These are phyloP conservation scores for Starmerella sirachaensis DNA, from an alignment of 805 yeast genomes.

Conservation along the genomic window DNA sequence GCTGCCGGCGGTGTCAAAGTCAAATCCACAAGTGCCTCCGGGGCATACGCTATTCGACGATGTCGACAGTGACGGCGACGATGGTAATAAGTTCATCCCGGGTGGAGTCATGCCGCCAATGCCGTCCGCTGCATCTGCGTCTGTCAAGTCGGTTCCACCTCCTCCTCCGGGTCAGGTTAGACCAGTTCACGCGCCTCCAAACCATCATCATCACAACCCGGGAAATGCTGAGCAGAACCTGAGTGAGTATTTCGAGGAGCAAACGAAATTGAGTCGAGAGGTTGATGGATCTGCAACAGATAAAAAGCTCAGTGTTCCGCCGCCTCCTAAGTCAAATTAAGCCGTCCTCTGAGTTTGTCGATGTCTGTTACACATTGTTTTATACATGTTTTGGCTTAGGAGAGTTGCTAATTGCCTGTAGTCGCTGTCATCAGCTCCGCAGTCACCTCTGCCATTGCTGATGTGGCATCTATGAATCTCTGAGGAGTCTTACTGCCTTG, in stretches of 20 bases:
- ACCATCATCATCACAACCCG: not conserved
- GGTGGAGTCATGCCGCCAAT: not conserved
- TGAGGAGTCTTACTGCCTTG: too few species aligned
- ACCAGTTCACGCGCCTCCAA: not conserved
- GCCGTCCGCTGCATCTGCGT: not conserved
- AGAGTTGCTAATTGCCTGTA: too few species aligned
- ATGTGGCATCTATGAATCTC: too few species aligned
- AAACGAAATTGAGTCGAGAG: conserved; percentile 20
- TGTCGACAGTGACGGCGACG: not conserved
- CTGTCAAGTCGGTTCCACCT: not conserved
- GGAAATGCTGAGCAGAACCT: conserved; percentile 10
- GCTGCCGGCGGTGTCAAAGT: conserved; percentile 49
- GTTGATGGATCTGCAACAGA: conserved; percentile 15
- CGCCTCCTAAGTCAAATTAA: too few species aligned
- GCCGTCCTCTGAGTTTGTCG: too few species aligned
- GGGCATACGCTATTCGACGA: conserved; percentile 22
- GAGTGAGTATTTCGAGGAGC: conserved; percentile 22
- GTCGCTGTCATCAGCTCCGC: too few species aligned
- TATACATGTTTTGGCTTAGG: too few species aligned
- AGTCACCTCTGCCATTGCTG: too few species aligned
- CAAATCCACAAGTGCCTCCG: conserved; percentile 11
- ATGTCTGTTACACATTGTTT: too few species aligned
- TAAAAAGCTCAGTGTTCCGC: not conserved
- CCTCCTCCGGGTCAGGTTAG: not conserved
- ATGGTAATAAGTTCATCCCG: not conserved